These are phyloP conservation scores for Kluyveromyces aestuarii DNA, from an alignment of 805 yeast genomes.

Conservation along the genomic window DNA sequence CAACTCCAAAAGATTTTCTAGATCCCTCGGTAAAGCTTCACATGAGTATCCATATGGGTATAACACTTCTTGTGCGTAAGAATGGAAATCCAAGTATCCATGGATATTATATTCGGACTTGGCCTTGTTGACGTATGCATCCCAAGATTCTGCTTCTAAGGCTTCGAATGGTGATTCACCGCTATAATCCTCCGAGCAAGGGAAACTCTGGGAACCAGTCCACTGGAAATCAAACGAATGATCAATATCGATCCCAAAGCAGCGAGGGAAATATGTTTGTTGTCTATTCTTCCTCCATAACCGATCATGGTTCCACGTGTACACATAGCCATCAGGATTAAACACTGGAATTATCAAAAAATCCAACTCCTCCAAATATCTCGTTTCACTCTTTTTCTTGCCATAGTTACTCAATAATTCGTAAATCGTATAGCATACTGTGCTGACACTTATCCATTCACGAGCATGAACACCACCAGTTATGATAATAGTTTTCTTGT, in stretches of 20 bases:
- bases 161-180: conserved; percentile 70
- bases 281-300: conserved; percentile 89
- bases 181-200: conserved; percentile 77
- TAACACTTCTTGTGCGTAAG: conserved; percentile 75
- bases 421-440: conserved; percentile 50
- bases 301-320: conserved; percentile 72
- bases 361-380: conserved; percentile 50
- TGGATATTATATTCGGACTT: conserved; percentile 45
- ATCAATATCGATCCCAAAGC: conserved; percentile 81
- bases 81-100: conserved; percentile 77
- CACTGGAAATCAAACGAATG: conserved; percentile 75
- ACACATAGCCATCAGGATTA: conserved; percentile 87
- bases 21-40: conserved; percentile 61
- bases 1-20: conserved; percentile 70
- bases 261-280: conserved; percentile 52
- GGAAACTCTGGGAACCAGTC: conserved; percentile 48
- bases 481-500: conserved; percentile 58
- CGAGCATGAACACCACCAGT: conserved; percentile 86
- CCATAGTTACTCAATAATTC: conserved; percentile 42
- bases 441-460: conserved; percentile 77
- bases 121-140: conserved; percentile 35
- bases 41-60: conserved; percentile 82
- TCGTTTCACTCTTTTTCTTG: conserved; percentile 31
- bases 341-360: conserved; percentile 73
- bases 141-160: conserved; percentile 45